Evolutionary conservation across 768 basidiomycete species (phyloP).

Genomic region (Podaxis sp.): DNA sequence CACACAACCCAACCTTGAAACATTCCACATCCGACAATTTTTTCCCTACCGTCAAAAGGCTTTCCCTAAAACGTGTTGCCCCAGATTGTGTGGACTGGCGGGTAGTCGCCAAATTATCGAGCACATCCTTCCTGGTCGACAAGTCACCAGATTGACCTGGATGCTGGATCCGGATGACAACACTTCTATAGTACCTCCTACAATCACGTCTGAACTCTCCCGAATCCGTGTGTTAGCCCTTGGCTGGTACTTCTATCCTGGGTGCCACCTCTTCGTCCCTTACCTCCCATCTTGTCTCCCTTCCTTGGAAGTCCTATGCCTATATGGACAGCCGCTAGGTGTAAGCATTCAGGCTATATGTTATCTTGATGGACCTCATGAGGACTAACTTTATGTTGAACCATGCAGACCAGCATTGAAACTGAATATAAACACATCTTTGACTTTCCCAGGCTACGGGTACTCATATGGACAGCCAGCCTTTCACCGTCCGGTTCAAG

Average conservation of each 20-base stretch:
- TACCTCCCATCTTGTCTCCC: too few species aligned
- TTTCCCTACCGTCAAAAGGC: neutral
- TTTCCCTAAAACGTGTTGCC: neutral
- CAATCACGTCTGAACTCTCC: neutral
- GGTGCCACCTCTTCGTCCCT: neutral
- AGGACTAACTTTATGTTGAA: neutral
- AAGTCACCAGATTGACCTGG: constrained; percentile 1
- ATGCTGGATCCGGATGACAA: too few species aligned
- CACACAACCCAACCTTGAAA: neutral
- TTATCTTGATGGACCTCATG: neutral
- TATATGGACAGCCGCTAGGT: neutral
- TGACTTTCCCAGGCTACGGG: neutral
- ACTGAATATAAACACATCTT: neutral
- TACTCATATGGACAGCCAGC: constrained; percentile 4
- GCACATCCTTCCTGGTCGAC: neutral
- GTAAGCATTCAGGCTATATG: neutral
- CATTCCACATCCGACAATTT: neutral
- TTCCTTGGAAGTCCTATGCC: neutral
- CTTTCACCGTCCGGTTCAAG: neutral
- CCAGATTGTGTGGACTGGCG: neutral
- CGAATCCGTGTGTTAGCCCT: neutral
- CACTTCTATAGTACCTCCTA: neutral
- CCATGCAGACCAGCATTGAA: neutral
- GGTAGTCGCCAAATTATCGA: neutral
- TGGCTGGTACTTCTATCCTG: neutral